Evolutionary conservation across 164 flowering plant genomes (phyloP).

Genomic region (Vitis rotundifolia): DNA sequence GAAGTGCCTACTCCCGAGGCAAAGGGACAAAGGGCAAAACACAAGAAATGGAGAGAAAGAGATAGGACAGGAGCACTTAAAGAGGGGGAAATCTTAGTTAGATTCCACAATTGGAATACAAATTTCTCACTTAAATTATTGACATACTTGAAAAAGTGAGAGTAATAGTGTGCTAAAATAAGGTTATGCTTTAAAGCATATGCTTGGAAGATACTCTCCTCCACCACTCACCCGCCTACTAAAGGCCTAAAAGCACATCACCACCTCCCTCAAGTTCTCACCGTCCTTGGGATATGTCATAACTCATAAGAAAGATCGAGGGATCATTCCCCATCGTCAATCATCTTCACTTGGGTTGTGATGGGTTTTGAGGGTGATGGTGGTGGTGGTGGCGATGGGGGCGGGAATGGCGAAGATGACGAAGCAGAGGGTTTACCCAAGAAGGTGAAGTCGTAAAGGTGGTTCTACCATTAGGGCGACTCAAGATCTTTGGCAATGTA

Average conservation of each 20-base stretch:
- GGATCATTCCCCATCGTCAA: no score
- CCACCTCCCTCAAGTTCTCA: not conserved
- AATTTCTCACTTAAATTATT: not conserved
- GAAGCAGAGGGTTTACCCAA: not conserved
- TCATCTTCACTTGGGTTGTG: not conserved
- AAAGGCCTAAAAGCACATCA: constrained; percentile 3
- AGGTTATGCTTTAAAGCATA: constrained; percentile 18
- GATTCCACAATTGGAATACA: not conserved
- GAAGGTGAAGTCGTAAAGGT: constrained; percentile 10
- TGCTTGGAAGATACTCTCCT: constrained; percentile 25
- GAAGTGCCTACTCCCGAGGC: no score
- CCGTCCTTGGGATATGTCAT: no score
- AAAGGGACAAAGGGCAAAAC: no score
- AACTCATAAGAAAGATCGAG: no score
- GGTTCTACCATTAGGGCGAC: constrained; percentile 19
- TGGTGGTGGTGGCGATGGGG: not conserved
- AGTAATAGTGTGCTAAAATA: not conserved
- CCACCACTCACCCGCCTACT: constrained; percentile 3
- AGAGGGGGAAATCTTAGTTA: not conserved
- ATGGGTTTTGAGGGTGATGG: not conserved
- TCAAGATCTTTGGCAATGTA: constrained; percentile 9
- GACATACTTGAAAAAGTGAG: constrained; percentile 2
- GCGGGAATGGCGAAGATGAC: not conserved
- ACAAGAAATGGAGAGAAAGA: no score
- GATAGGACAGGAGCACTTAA: no score